Base-by-base conservation (phyloP, 179 eudicot species). In the Sideroxylon spinosum region DNA sequence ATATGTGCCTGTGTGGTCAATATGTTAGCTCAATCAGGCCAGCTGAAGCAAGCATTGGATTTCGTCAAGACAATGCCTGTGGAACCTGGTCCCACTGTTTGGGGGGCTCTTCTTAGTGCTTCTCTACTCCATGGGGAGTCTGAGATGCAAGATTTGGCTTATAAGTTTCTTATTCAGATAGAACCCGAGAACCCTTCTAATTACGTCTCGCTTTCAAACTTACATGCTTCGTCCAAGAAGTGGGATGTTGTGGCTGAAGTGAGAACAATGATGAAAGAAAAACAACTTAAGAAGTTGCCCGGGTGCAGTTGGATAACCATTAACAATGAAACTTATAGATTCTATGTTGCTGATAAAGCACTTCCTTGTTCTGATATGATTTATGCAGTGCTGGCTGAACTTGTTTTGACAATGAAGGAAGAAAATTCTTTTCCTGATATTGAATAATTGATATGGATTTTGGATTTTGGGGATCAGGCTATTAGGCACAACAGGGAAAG, bases 261-360 rank as follows among this genome's bases (percentile, higher is more conserved):
- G 65, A 87, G 90, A 70, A 72, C 66, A 68, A 32, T 44, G 49
- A 87, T 87, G 90, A 85, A 72, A 78, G 85, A 83, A 4, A 83
- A 72, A 62, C 81, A 69, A 74, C 44, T 85, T 62, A 83, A 71
- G 81, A 85, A 85, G 74, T 75, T 76, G 74, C 87, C 88, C 6
- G 90, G 90, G 12, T 84, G 88, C 71, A 87, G 90, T 74, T 87
- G 90, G 90, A 87, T 87, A 52, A 82, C 50, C 61, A 53, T 87
- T 44, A 76, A 80, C 52, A 73, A 71, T 7, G 49, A 81, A 59
- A 85, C 87, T 70, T 87, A 85, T 48, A 83, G 88, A 10, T 85
- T 87, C 37, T 72, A 71, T 44, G 90, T 84, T 78, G 82, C 86
- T 16, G 90, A 85, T 70, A 87, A 81, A 77, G 75, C 81, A 12